These are phyloP conservation scores for Phytophthora nicotianae DNA, from an alignment of 352 stramenopile genomes.

Conservation along the genomic window DNA sequence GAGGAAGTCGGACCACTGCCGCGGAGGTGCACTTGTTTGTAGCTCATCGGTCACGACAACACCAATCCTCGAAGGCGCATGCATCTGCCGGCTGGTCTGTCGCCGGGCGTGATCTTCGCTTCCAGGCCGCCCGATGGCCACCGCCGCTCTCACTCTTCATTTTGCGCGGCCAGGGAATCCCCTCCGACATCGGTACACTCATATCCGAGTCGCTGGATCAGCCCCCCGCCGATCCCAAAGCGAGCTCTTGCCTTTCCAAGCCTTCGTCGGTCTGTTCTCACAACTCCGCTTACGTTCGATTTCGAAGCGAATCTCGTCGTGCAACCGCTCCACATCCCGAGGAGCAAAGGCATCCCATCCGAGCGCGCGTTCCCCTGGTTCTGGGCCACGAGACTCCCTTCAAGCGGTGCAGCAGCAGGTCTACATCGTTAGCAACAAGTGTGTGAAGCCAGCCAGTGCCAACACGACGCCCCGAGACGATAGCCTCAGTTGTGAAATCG, in stretches of 20 bases:
- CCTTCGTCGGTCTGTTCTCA: conserved; percentile 26
- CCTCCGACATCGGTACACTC: background rate
- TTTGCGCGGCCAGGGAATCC: conserved; percentile 16
- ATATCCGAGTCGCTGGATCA: conserved; percentile 12
- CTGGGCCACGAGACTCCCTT: conserved; percentile 34
- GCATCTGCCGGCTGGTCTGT: conserved; percentile 16
- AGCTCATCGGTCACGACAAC: conserved; percentile 28
- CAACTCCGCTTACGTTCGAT: conserved; percentile 22
- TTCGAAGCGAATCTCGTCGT: conserved; percentile 32
- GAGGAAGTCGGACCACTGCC: conserved; percentile 33
- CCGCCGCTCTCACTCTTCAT: conserved; percentile 32
- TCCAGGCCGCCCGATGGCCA: background rate
- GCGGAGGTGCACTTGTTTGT: background rate
- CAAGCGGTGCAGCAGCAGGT: conserved; percentile 33
- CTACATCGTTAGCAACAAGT: conserved; percentile 22
- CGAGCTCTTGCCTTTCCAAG: conserved; percentile 20
- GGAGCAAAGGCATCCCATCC: conserved; percentile 32
- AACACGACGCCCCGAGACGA: conserved; percentile 19
- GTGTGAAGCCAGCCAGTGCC: conserved; percentile 21
- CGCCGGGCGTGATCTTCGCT: conserved; percentile 5
- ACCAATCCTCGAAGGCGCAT: conserved; percentile 15
- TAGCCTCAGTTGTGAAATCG: conserved; percentile 41
- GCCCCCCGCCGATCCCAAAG: conserved; percentile 25
- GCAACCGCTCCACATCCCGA: conserved; percentile 37
- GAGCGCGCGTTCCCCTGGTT: conserved; percentile 21